Percentiles rank a stretch among this genome's conserved stretches.
Conservation (phyloP, 2,329 filamentous ascomycete genomes). For the Pseudogymnoascus sp. region DNA sequence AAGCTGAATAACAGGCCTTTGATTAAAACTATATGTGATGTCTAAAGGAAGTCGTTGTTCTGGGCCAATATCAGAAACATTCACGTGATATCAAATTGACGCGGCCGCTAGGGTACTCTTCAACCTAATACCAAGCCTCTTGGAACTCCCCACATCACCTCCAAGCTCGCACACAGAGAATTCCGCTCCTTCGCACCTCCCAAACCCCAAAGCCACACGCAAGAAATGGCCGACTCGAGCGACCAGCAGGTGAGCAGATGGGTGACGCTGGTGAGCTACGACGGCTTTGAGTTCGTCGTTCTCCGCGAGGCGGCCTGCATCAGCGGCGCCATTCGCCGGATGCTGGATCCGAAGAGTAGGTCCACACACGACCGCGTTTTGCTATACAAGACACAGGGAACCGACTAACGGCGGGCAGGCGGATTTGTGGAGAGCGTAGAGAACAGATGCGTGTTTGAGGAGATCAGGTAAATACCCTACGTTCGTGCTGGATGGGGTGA, state of each 20-base stretch:
- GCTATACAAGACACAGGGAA: conserved; percentile 12
- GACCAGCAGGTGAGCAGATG: conserved; percentile 46
- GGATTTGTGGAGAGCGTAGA: conserved; percentile 57
- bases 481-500: background rate
- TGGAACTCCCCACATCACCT: background rate
- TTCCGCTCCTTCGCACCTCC: background rate
- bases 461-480: conserved; percentile 54
- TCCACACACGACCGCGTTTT: conserved; percentile 15
- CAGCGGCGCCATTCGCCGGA: conserved; percentile 64
- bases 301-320: conserved; percentile 61
- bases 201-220: background rate
- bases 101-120: background rate
- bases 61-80: conserved; percentile 7
- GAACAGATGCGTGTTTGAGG: conserved; percentile 58
- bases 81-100: background rate
- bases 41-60: background rate
- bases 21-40: background rate
- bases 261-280: conserved; percentile 65
- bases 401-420: conserved; percentile 32
- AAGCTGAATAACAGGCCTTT: background rate
- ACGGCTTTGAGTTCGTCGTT: conserved; percentile 70
- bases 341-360: conserved; percentile 61
- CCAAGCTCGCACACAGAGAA: background rate
- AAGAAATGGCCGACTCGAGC: background rate
- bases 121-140: background rate